Percentiles rank a stretch among this genome's conserved stretches.
These are phyloP conservation scores for Blastomyces silverae DNA, from an alignment of 2,329 filamentous ascomycete species.

Conservation along the genomic window DNA sequence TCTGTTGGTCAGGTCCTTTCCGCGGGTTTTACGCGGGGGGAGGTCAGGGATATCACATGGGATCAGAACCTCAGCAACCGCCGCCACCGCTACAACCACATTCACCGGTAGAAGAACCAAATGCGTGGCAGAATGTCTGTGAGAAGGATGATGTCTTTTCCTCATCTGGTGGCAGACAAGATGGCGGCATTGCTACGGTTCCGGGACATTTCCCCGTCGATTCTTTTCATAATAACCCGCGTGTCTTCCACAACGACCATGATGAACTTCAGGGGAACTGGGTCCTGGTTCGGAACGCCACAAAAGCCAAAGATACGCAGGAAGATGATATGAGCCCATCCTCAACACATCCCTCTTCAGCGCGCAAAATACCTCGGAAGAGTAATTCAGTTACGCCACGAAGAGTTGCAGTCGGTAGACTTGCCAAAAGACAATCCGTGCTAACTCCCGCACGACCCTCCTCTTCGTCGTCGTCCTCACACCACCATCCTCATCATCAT, in stretches of 20 bases:
- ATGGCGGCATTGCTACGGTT: conserved; percentile 38
- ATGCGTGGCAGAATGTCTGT: conserved; percentile 28
- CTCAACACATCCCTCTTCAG: conserved; percentile 21
- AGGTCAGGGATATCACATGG: conserved; percentile 61
- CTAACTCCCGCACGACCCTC: conserved; percentile 20
- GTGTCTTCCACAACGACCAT: conserved; percentile 6
- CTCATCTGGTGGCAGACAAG: conserved; percentile 12
- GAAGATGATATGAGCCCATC: background rate
- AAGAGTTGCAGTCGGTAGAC: conserved; percentile 12
- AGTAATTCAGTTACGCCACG: conserved; percentile 17
- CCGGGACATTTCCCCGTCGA: conserved; percentile 50
- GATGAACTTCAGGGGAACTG: conserved; percentile 39
- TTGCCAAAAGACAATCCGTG: conserved; percentile 16
- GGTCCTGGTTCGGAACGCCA: conserved; percentile 53
- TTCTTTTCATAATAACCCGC: conserved; percentile 23
- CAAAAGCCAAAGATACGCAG: conserved; percentile 17
- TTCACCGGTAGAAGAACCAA: conserved; percentile 21
- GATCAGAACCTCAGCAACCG: conserved; percentile 25
- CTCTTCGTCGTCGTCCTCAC: conserved; percentile 10
- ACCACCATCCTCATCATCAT: background rate
- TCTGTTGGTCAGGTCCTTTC: conserved; percentile 67
- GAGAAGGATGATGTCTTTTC: conserved; percentile 28
- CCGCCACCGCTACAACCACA: conserved; percentile 14
- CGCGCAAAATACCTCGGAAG: conserved; percentile 16
- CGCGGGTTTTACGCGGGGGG: conserved; percentile 81